Evolutionary conservation across 2,329 filamentous ascomycete species (phyloP), one percentile per base, ranked within the genome.

Genomic region (Botrytis galanthina): DNA sequence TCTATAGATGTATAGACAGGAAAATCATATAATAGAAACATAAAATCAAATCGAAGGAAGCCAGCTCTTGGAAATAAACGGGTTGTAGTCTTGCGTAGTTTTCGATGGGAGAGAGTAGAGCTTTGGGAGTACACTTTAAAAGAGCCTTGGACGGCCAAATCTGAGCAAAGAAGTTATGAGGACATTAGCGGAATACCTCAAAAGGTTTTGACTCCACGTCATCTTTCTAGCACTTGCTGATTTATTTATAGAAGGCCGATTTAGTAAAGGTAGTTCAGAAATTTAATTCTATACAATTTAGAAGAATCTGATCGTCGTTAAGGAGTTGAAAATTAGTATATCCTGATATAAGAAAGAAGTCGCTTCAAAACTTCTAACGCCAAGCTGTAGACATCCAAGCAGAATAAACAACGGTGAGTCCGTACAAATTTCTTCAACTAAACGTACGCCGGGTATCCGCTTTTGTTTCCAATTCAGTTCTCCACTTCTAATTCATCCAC

Each of bases 401-500:
- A 57, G 37, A 69, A 69, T 42, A 69, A 29, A 69, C 37, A 69
- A 42, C 48, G 20, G 29, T 20, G 12, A 57, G 42, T 32, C 26
- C 6, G 29, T 69, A 39, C 37, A 54, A 22, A 32, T 16, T 42
- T 18, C 10, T 57, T 20, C 26, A 37, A 69, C 48, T 29, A 37
- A 46, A 70, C 39, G 29, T 39, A 61, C 29, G 39, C 61, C 1
- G 70, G 70, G 70, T 72, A 72, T 72, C 20, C 64, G 64, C 64
- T 68, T 67, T 57, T 51, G 35, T 51, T 42, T 26, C 29, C 35
- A 69, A 57, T 57, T 39, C 37, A 32, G 44, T 42, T 20, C 14
- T 57, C 35, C 48, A 22, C 16, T 12, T 18, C 32, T 69, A 73
- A 42, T 73, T 29, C 73, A 75, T 75, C 77, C 77, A 78, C 26